Evolutionary conservation across 441 rosid genomes (phyloP), one percentile per base, ranked within the genome.

Genomic region (Macaranga tanarius): DNA sequence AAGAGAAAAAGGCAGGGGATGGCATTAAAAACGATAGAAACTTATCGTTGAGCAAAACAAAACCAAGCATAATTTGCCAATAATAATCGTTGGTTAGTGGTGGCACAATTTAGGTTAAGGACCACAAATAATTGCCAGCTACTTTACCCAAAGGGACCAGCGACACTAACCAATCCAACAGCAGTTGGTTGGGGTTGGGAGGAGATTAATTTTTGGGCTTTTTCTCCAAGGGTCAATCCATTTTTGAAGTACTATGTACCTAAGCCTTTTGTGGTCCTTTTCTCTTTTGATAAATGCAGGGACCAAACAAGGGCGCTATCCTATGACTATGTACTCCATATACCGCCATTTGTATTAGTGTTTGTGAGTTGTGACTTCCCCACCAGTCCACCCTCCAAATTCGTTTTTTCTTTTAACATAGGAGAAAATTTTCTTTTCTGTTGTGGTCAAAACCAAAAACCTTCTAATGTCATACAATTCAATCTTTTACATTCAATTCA

Each of bases 121-220:
- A 68, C 72, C 72, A 67, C 61, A 5, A 17, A 38, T 0, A 5
- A 7, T 19, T 12, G 61, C 59, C 47, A 19, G 9, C 57, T 16
- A 57, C 51, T 52, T 31, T 20, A 48, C 72, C 50, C 72, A 68
- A 7, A 6, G 50, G 72, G 72, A 56, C 72, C 72, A 38, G 31
- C n/a, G n/a, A n/a, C n/a, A n/a, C n/a, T n/a, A n/a, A n/a, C n/a
- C n/a, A n/a, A n/a, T n/a, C n/a, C 50, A 68, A 10, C 50, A 45
- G 15, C 5, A 38, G 47, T 68, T 34, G 34, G 62, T 40, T 68
- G 61, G 19, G 26, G 11, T 51, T n/a, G 31, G n/a, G n/a, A n/a
- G n/a, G n/a, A n/a, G n/a, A n/a, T n/a, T 52, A 11, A 26, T 7
- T 31, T 54, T 52, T 67, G 60, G 72, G 72, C 62, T 56, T 45